Conservation (phyloP, 2,329 filamentous ascomycete species). For the Penicillium concentricum region DNA sequence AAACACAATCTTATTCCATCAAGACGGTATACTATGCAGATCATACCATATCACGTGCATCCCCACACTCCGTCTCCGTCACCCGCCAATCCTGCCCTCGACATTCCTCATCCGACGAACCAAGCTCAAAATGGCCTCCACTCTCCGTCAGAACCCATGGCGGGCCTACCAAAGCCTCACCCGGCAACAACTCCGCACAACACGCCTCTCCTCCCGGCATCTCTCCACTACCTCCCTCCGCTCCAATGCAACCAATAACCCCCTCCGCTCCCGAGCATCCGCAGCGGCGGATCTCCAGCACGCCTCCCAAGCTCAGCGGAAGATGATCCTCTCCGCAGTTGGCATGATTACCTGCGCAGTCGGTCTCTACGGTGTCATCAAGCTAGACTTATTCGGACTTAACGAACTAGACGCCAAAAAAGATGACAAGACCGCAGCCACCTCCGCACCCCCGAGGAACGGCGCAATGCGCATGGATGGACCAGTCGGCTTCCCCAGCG, state of each 20-base stretch:
- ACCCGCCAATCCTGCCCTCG: conserved; percentile 10
- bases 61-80: conserved; percentile 20
- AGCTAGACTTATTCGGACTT: conserved; percentile 37
- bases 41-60: conserved; percentile 23
- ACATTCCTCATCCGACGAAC: conserved; percentile 3
- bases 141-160: conserved; percentile 24
- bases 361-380: conserved; percentile 44
- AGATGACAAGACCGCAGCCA: conserved; percentile 3
- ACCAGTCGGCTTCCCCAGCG: conserved; percentile 36
- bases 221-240: conserved; percentile 30
- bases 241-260: conserved; percentile 27
- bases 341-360: conserved; percentile 42
- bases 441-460: conserved; percentile 2
- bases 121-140: conserved; percentile 17
- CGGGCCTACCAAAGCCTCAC: conserved; percentile 31
- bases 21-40: conserved; percentile 7
- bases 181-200: conserved; percentile 14
- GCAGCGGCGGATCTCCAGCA: conserved; percentile 22
- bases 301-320: conserved; percentile 30
- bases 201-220: conserved; percentile 12
- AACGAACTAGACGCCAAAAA: conserved; percentile 19
- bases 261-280: conserved; percentile 28
- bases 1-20: background rate
- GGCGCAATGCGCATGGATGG: conserved; percentile 42
- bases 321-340: conserved; percentile 33